Base-by-base conservation (phyloP, 2,329 filamentous ascomycete species). In the Penicillium sp. region DNA sequence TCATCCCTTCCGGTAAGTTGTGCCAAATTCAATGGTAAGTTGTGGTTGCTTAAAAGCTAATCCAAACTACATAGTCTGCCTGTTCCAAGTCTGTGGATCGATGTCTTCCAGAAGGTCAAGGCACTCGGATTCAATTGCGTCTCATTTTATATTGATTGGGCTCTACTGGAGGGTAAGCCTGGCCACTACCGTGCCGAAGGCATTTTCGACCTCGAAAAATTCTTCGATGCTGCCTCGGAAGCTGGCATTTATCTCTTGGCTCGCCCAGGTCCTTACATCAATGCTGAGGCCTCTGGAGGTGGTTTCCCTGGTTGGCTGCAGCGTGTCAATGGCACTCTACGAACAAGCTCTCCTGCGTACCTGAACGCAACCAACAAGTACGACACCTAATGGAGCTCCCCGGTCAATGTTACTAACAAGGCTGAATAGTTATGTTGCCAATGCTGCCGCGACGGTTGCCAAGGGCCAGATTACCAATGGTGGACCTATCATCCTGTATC, bases 251-350 rank as follows among this genome's bases (percentile, higher is more conserved):
- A 91, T 66, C 80, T 96, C 1, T 81, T 95, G 55, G 90, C 90
- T 47, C 78, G 85, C 1, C 87, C 88, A 0, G 87, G 89, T 0
- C 88, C 88, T 0, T 92, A 92, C 50, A 91, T 93, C 76, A 92
- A 93, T 67, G 90, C 90, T 1, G 90, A 95, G 71, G 84, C 80
- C 0, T 86, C 84, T 6, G 91, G 90, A 0, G 91, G 91, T 53
- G 91, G 91, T 0, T 93, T 90, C 59, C 91, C 91, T 0, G 91
- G 90, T 1, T 95, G 91, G 91, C 71, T 93, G 14, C 86, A 90
- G 69, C 81, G 89, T 13, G 76, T 88, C n/a, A 82, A 84, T 49
- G 89, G 83, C 0, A 81, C 79, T 0, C 73, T 92, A 53, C 81
- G 91, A 58, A 90, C 89, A 0, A 77, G 79, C 48, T 84, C 85